Percentiles rank a stretch among this genome's conserved stretches.
These are phyloP conservation scores for Fusarium camptoceras DNA, from an alignment of 2,329 filamentous ascomycete species.

Conservation along the genomic window DNA sequence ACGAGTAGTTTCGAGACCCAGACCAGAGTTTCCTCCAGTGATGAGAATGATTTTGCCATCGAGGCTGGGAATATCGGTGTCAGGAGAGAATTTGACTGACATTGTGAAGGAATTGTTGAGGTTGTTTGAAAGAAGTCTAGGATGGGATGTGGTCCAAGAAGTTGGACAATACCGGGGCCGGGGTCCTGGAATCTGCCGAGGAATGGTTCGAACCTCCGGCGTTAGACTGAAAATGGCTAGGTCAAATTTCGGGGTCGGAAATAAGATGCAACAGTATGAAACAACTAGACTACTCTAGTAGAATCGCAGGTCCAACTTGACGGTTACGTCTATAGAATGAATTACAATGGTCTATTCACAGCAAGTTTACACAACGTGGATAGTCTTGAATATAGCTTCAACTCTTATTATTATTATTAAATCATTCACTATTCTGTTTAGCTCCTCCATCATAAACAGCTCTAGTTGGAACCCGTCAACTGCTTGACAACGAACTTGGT, in stretches of 20 bases:
- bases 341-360: neutral
- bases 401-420: neutral
- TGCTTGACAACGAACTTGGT: conserved; percentile 14
- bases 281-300: too few species aligned
- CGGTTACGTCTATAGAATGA: neutral
- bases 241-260: neutral
- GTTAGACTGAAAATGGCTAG: neutral
- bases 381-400: neutral
- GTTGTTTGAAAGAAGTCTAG: neutral
- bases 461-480: conserved; percentile 2
- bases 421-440: neutral
- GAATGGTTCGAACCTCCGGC: neutral
- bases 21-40: conserved; percentile 6
- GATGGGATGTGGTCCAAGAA: neutral
- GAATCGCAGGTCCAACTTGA: neutral
- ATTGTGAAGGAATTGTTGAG: neutral
- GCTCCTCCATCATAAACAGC: neutral
- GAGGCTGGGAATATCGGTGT: conserved; percentile 3
- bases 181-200: neutral
- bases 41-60: conserved; percentile 10
- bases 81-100: neutral
- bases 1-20: neutral
- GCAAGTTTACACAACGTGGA: neutral
- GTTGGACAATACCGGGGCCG: neutral
- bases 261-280: neutral